Percentiles rank a stretch among this genome's conserved stretches.
Conservation (phyloP, 2,329 filamentous ascomycete species). For the Anisogramma anomala region DNA sequence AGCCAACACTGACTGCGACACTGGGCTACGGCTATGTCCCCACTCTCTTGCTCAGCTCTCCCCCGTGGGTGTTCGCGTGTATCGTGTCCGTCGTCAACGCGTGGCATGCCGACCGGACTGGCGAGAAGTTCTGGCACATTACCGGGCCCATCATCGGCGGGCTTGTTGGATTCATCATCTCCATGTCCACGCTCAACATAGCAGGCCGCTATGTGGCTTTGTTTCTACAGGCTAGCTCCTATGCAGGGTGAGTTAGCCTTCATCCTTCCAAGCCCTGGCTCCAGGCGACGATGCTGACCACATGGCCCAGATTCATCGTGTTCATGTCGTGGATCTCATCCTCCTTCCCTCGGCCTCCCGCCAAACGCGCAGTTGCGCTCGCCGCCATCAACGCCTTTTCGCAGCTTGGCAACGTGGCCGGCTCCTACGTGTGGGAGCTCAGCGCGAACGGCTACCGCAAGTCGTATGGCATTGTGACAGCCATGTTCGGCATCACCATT, state of each 20-base stretch:
- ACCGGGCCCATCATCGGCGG: conserved; percentile 40
- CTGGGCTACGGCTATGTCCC: conserved; percentile 41
- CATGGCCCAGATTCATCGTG: conserved; percentile 33
- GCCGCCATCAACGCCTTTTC: conserved; percentile 49
- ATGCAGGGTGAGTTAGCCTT: conserved; percentile 31
- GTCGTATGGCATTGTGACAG: conserved; percentile 52
- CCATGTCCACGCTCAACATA: conserved; percentile 43
- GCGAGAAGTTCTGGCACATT: conserved; percentile 52
- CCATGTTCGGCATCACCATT: conserved; percentile 52
- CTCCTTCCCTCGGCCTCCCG: conserved; percentile 45
- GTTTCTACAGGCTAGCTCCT: conserved; percentile 46
- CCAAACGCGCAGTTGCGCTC: conserved; percentile 49
- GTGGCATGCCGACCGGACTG: conserved; percentile 43
- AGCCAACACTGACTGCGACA: conserved; percentile 40
- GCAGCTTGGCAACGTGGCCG: conserved; percentile 47
- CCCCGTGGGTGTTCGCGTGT: conserved; percentile 48
- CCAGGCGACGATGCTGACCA: conserved; percentile 24
- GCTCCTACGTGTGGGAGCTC: conserved; percentile 52
- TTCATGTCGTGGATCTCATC: conserved; percentile 48
- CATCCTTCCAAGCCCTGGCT: no score
- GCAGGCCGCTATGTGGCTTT: conserved; percentile 49
- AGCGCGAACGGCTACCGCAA: conserved; percentile 48
- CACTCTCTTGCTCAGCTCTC: conserved; percentile 43
- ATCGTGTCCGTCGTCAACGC: conserved; percentile 43
- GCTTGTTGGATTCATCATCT: conserved; percentile 47